phyloP scores from a whole-genome alignment of 306 rosid genomes.

The Cicer arietinum region DNA sequence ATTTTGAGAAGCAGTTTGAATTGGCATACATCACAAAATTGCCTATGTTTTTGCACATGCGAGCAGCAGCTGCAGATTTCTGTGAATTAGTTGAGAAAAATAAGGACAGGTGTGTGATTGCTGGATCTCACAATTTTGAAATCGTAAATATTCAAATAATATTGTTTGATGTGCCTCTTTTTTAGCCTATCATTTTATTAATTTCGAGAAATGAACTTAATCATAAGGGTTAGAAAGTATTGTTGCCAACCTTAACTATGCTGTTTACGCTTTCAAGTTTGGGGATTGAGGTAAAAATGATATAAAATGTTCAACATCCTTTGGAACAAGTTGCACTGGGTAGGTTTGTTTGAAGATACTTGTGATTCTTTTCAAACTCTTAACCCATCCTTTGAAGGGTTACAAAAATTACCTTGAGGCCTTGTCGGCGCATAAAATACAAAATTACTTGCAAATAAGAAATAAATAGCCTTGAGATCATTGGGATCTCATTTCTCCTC shows the following conservation, averaged over 20 bases:
- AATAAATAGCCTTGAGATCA: slow-evolving; percentile 19
- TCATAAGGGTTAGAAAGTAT: slow-evolving; percentile 15
- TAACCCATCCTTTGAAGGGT: slow-evolving; percentile 10
- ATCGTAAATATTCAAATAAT: slow-evolving; percentile 29
- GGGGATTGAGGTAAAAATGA: slow-evolving; percentile 19
- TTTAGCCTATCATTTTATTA: slow-evolving; percentile 37
- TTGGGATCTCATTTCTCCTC: background rate
- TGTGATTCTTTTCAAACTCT: slow-evolving; percentile 22
- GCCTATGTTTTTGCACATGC: slow-evolving; percentile 98
- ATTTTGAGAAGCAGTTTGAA: slow-evolving; percentile 94
- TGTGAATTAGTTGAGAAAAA: slow-evolving; percentile 84
- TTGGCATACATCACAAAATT: slow-evolving; percentile 76
- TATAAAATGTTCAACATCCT: slow-evolving; percentile 2
- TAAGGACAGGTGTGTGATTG: slow-evolving; percentile 66
- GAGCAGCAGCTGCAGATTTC: slow-evolving; percentile 92
- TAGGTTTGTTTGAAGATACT: slow-evolving; percentile 3
- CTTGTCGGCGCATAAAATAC: slow-evolving; percentile 32
- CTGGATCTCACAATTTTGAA: slow-evolving; percentile 21
- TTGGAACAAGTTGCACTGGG: background rate
- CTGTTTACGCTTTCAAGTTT: slow-evolving; percentile 31
- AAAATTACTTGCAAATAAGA: slow-evolving; percentile 19
- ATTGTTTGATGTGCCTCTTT: slow-evolving; percentile 6
- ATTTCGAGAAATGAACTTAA: slow-evolving; percentile 15
- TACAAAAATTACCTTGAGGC: slow-evolving; percentile 26
- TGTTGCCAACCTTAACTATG: slow-evolving; percentile 20